Percentiles rank a stretch among this genome's conserved stretches.
phyloP scores from a whole-genome alignment of 768 basidiomycete genomes.

The Flagelloscypha sp. region DNA sequence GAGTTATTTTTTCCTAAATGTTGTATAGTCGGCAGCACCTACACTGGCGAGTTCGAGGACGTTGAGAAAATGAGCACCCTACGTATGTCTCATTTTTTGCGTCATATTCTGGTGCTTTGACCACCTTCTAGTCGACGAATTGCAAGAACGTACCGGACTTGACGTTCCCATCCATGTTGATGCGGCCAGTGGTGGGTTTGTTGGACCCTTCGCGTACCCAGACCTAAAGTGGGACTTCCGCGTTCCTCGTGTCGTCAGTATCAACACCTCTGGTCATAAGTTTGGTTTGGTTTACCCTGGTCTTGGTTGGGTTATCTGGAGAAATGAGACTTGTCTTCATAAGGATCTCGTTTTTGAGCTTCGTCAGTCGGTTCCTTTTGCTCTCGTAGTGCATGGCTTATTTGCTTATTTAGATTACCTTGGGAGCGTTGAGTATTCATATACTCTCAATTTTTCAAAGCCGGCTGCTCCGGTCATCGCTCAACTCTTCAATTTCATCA shows the following conservation, averaged over 20 bases:
- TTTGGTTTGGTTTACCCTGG: conserved; percentile 46
- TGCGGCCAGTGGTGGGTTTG: conserved; percentile 54
- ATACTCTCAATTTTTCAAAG: conserved; percentile 54
- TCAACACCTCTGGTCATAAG: conserved; percentile 56
- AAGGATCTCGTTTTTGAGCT: conserved; percentile 61
- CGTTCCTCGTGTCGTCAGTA: conserved; percentile 50
- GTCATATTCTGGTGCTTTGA: background rate
- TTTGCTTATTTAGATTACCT: conserved; percentile 34
- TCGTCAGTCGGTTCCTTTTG: conserved; percentile 45
- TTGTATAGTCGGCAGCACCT: conserved; percentile 38
- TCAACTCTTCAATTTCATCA: conserved; percentile 56
- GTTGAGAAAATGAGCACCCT: conserved; percentile 48
- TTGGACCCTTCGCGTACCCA: conserved; percentile 57
- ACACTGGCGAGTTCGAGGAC: conserved; percentile 59
- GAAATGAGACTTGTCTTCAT: conserved; percentile 47
- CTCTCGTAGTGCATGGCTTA: conserved; percentile 11
- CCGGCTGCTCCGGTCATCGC: conserved; percentile 50
- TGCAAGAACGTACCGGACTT: conserved; percentile 45
- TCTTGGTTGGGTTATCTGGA: conserved; percentile 58
- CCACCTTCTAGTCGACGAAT: conserved; percentile 37
- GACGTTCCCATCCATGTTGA: conserved; percentile 63
- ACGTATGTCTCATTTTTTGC: conserved; percentile 21
- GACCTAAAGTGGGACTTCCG: conserved; percentile 51
- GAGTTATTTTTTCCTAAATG: no score
- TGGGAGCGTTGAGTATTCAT: conserved; percentile 52